These are phyloP conservation scores for Lepidopterella palustris DNA, from an alignment of 495 filamentous ascomycete species.

Conservation along the genomic window DNA sequence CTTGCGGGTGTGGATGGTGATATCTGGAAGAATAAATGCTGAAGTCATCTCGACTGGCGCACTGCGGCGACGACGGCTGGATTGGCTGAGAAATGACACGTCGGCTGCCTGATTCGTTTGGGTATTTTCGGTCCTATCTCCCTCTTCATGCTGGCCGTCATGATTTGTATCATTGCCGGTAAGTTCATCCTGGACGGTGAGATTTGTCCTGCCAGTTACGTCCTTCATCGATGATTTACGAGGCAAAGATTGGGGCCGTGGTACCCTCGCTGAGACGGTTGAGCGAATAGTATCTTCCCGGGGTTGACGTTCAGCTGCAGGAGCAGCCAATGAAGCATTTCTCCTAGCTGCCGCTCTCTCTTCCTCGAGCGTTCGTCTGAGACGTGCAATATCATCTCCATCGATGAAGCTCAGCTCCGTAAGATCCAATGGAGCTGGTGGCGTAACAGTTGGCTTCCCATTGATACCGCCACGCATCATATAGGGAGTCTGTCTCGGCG, in stretches of 20 bases:
- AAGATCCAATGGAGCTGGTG: slow-evolving; percentile 19
- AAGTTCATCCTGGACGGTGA: slow-evolving; percentile 13
- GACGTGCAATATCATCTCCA: slow-evolving; percentile 22
- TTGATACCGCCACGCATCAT: slow-evolving; percentile 10
- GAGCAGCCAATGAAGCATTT: slow-evolving; percentile 3
- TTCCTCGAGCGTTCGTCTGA: slow-evolving; percentile 34
- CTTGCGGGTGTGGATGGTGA: slow-evolving; percentile 40
- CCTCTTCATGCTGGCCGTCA: neutral
- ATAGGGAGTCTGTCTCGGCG: slow-evolving; percentile 17
- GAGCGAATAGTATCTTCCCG: slow-evolving; percentile 24
- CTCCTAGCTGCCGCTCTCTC: slow-evolving; percentile 22
- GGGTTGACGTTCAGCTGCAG: slow-evolving; percentile 2
- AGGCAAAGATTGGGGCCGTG: slow-evolving; percentile 18
- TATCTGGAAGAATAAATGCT: slow-evolving; percentile 69
- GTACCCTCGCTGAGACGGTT: slow-evolving; percentile 7
- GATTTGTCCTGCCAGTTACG: slow-evolving; percentile 3
- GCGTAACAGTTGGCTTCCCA: slow-evolving; percentile 1
- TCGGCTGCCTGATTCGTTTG: slow-evolving; percentile 23
- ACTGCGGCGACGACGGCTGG: slow-evolving; percentile 31
- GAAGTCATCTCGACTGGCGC: slow-evolving; percentile 64
- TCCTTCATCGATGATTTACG: slow-evolving; percentile 37
- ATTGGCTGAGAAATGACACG: slow-evolving; percentile 30
- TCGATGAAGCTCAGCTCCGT: slow-evolving; percentile 32
- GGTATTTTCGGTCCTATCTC: slow-evolving; percentile 5
- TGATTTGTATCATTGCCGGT: slow-evolving; percentile 17